Evolutionary conservation across 2,329 filamentous ascomycete genomes (phyloP).

Genomic region (Botrytis cinerea): DNA sequence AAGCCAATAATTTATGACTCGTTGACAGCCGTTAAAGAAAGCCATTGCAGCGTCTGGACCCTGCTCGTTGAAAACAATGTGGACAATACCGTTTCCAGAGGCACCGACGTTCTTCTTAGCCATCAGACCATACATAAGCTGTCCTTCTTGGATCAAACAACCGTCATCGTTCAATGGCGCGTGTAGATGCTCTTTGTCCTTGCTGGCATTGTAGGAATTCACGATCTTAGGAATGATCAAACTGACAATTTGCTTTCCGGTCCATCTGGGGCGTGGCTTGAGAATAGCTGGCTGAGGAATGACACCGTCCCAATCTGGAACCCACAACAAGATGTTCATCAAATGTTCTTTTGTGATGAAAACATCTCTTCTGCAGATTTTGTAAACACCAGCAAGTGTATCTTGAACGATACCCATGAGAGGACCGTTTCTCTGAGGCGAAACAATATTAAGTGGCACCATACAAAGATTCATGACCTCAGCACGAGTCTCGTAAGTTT

Average conservation of each 20-base stretch:
- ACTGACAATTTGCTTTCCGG: slow-evolving; percentile 95
- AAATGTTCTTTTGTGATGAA: slow-evolving; percentile 89
- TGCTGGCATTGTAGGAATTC: slow-evolving; percentile 70
- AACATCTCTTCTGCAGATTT: slow-evolving; percentile 88
- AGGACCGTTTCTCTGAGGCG: slow-evolving; percentile 92
- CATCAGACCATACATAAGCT: slow-evolving; percentile 86
- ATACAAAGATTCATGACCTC: slow-evolving; percentile 94
- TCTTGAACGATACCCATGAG: slow-evolving; percentile 99
- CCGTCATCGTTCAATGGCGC: slow-evolving; percentile 73
- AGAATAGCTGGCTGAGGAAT: slow-evolving; percentile 92
- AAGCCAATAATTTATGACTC: slow-evolving; percentile 96
- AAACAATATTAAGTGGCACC: slow-evolving; percentile 98
- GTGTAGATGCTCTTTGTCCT: slow-evolving; percentile 52
- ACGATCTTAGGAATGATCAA: slow-evolving; percentile 87
- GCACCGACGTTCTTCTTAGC: slow-evolving; percentile 96
- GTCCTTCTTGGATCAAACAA: slow-evolving; percentile 79
- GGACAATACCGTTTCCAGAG: slow-evolving; percentile 84
- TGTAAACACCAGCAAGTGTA: slow-evolving; percentile 94
- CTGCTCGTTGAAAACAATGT: slow-evolving; percentile 95
- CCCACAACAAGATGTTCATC: slow-evolving; percentile 97
- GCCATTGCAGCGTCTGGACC: slow-evolving; percentile 82
- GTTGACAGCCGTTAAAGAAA: slow-evolving; percentile 95
- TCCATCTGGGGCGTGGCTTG: slow-evolving; percentile 92
- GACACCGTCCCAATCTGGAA: slow-evolving; percentile 94
- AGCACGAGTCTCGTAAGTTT: slow-evolving; percentile 93